Base-by-base conservation (phyloP, 2,329 filamentous ascomycete genomes). In the Fusarium sp. region DNA sequence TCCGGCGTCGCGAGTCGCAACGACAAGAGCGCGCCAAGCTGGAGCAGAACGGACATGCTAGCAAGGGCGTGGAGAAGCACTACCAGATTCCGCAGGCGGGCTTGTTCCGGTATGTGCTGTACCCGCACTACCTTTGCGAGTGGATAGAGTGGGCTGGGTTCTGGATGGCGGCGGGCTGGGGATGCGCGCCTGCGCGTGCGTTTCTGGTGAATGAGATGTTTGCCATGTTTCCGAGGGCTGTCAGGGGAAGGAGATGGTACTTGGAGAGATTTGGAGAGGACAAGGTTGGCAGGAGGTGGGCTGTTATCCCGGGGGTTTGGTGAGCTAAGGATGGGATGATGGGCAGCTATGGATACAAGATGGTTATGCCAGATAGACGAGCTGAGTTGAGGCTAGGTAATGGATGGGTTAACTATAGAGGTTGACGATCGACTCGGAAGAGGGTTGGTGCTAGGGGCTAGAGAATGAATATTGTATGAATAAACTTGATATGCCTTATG, bases 131-230 rank as follows among this genome's bases (percentile, higher is more conserved):
- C 79, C 84, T 97, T n/a, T 92, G 91, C 77, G 96, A 99, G 82
- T 99, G 96, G 96, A 78, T 97, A 54, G 96, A 99, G 84, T 99
- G 96, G 96, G 79, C 87, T 6, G 96, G 96, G 0, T 99, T 94
- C 79, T 94, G 91, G 84, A 87, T 97, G 78, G 87, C 92, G 71
- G 87, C 90, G 58, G 90, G 89, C 2, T 87, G 84, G 81, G 80
- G 82, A 7, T 93, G 91, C 76, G 82, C 88, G 47, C 95, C 96
- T 1, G 95, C 93, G 24, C 84, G 94, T 74, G 87, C 87, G 50
- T 98, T 98, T 77, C 75, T 97, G 43, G 69, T 97, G 47, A 98
- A 98, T 77, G 94, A 97, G 81, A 82, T 99, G 50, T 81, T 89
- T n/a, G 91, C 92, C 11, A 99, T 98, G 95, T 78, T 97, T 66